These are phyloP conservation scores for Diaporthe humulicola DNA, from an alignment of 2,329 filamentous ascomycete species.

Conservation along the genomic window DNA sequence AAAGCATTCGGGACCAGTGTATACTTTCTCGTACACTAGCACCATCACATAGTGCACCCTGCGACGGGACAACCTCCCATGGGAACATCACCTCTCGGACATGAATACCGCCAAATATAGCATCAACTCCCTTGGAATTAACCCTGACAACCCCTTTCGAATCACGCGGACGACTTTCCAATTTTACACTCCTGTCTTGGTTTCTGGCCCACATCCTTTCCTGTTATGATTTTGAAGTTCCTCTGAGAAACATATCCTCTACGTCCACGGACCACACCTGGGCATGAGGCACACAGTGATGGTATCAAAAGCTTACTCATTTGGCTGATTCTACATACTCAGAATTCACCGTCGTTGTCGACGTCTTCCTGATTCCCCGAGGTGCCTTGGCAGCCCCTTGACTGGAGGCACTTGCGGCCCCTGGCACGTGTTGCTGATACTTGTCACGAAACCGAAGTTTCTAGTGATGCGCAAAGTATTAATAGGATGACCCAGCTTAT, in stretches of 20 bases:
- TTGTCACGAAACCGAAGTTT: neutral
- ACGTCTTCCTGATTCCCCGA: slow-evolving; percentile 1
- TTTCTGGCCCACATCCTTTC: too few relatives aligned
- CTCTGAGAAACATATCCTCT: neutral
- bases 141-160: neutral
- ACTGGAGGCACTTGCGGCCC: neutral
- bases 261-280: neutral
- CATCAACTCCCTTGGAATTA: neutral
- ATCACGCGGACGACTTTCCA: too few relatives aligned
- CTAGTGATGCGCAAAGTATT: neutral
- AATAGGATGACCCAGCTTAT: neutral
- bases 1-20: neutral
- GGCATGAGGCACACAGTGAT: too few relatives aligned
- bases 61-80: neutral
- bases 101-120: neutral
- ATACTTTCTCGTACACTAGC: neutral
- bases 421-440: neutral
- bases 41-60: too few relatives aligned
- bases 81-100: neutral
- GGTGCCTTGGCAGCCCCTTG: neutral
- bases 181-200: too few relatives aligned
- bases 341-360: neutral
- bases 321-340: neutral
- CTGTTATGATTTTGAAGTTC: too few relatives aligned
- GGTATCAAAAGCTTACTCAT: too few relatives aligned